A percentile compares a stretch with the other conserved stretches of the same genome.
These are phyloP conservation scores for Fusarium denticulatum DNA, from an alignment of 2,329 filamentous ascomycete genomes.

Conservation along the genomic window DNA sequence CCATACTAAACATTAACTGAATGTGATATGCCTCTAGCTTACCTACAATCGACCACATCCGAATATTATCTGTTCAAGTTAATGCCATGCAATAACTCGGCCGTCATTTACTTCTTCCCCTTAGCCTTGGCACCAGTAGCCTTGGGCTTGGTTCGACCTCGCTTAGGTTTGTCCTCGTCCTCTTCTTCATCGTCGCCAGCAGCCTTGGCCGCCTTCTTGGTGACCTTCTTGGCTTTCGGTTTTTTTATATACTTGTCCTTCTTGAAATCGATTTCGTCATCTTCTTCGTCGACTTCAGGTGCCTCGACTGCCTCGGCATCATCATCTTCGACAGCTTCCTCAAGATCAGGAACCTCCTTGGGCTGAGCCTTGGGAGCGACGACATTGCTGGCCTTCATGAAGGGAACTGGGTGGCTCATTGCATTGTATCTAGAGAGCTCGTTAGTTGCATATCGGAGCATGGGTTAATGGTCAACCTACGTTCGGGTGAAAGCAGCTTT, in stretches of 20 bases:
- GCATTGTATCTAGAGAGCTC: constrained; percentile 75
- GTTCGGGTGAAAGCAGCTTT: constrained; percentile 90
- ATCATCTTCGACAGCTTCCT: constrained; percentile 95
- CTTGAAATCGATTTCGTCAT: constrained; percentile 79
- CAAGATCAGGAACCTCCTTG: constrained; percentile 87
- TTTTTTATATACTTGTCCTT: constrained; percentile 97
- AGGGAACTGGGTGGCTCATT: constrained; percentile 88
- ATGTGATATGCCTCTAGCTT: background rate
- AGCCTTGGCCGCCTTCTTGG: constrained; percentile 56
- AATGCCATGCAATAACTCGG: background rate
- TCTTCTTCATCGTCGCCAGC: constrained; percentile 58
- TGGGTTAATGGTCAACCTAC: constrained; percentile 62
- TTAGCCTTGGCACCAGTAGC: constrained; percentile 56
- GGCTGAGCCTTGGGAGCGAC: constrained; percentile 75
- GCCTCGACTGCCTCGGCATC: constrained; percentile 70
- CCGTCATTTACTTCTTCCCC: constrained; percentile 53
- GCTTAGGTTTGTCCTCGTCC: constrained; percentile 60
- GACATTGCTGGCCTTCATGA: constrained; percentile 90
- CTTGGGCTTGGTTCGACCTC: constrained; percentile 56
- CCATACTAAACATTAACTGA: constrained; percentile 2
- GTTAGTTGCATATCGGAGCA: constrained; percentile 4
- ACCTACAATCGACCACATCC: constrained; percentile 4
- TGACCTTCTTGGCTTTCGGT: constrained; percentile 75
- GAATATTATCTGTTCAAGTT: constrained; percentile 13
- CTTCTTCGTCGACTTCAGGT: constrained; percentile 73